Percentiles rank a stretch among this genome's conserved stretches.
Evolutionary conservation across 225 moss, liverwort and hornwort genomes (phyloP).

Genomic region (Marchantia polymorpha): DNA sequence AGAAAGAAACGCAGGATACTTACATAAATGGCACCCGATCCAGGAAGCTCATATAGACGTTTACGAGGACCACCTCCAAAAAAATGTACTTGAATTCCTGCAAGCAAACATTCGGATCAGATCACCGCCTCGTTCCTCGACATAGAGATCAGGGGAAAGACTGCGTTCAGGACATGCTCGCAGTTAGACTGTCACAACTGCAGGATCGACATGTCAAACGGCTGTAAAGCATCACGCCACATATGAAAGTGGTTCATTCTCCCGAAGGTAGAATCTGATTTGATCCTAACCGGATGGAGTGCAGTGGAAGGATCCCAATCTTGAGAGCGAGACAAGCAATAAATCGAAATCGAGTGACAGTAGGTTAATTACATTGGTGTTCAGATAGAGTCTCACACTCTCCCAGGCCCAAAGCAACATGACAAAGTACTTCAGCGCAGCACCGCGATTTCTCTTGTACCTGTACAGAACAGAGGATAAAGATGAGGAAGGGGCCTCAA

Average conservation of each 20-base stretch:
- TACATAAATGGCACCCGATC: conserved; percentile 36
- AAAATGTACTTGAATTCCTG: conserved; percentile 18
- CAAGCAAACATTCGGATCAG: background rate
- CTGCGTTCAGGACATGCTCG: background rate
- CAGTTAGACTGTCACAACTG: background rate
- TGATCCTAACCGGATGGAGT: too few relatives aligned
- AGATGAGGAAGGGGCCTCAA: background rate
- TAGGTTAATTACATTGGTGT: conserved; percentile 29
- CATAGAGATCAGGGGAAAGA: background rate
- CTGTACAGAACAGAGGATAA: conserved; percentile 11
- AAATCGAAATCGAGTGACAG: background rate
- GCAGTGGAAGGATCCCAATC: too few relatives aligned
- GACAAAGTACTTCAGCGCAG: conserved; percentile 29
- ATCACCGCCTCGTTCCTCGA: background rate
- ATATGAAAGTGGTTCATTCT: too few relatives aligned
- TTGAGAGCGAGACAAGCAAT: background rate
- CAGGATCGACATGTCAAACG: background rate
- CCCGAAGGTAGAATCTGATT: too few relatives aligned
- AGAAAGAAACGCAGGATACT: conserved; percentile 4
- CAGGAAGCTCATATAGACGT: conserved; percentile 37
- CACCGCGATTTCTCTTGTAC: conserved; percentile 47
- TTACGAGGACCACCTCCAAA: conserved; percentile 28
- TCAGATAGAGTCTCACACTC: conserved; percentile 34
- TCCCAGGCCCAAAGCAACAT: conserved; percentile 40
- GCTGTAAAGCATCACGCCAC: background rate